Base-by-base conservation (phyloP, 257 asterid genomes). In the Gentiana macrophylla region DNA sequence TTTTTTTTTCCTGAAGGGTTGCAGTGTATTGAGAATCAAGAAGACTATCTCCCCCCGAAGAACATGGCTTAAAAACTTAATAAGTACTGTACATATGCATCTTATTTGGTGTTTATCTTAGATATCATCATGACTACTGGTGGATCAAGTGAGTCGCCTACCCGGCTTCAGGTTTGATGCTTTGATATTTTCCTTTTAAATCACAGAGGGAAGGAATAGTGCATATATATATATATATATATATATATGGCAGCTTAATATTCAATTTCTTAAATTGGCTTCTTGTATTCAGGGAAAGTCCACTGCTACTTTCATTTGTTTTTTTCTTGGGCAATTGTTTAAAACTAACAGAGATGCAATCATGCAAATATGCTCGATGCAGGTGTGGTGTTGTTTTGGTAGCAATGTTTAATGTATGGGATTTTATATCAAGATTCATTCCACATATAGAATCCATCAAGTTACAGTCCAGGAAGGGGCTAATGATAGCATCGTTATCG, bases 381-480 rank as follows among this genome's bases (percentile, higher is more conserved):
- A 77, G 77, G 83, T 73, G 70, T 43, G 64, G 62, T 10, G 52
- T 77, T 47, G 83, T 70, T 44, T 56, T 77, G 53, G 13, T 77
- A 34, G 77, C 73, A 13, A 60, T 67, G 61, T 77, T 53, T 80
- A 70, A 67, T 1, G 58, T 64, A 36, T 73, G 61, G 53, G 75
- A 73, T 64, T 53, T 77, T 35, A 63, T 77, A 53, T 51, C 73
- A 37, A 73, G 83, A 73, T 73, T 70, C 50, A 62, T 71, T 50
- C 77, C 83, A 0, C 55, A 64, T 1, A 53, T 73, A 0, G 63
- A 67, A 43, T 43, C 60, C 48, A 12, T 73, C 37, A 71, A 65
- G 64, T 12, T 73, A 52, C 53, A 64, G 50, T 70, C 79, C 0
- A 37, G 77, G 35, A 73, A 64, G 54, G 75, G 71, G 33, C 73